Evolutionary conservation across 495 filamentous ascomycete genomes (phyloP).

Genomic region (Talaromyces liani): DNA sequence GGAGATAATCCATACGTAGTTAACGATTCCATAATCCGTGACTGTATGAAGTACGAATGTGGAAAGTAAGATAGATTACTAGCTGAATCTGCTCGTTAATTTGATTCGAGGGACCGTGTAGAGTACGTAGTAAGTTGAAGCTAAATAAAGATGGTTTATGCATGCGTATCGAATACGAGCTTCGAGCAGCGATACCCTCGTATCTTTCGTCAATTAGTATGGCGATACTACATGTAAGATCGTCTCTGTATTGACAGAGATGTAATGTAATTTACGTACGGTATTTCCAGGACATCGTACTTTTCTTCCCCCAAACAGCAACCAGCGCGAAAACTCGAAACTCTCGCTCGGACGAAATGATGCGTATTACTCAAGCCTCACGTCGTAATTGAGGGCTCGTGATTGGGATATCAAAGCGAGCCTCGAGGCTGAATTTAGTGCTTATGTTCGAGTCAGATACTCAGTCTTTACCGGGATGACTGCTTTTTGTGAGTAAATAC

Average conservation of each 20-base stretch:
- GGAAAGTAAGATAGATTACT: not conserved
- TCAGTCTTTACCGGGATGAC: no score
- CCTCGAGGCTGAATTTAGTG: not conserved
- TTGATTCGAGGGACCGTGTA: not conserved
- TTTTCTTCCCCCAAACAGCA: not conserved
- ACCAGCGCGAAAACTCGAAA: not conserved
- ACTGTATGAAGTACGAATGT: not conserved
- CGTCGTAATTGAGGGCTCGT: not conserved
- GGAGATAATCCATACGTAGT: not conserved
- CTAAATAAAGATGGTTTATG: not conserved
- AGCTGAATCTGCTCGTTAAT: not conserved
- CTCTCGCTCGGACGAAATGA: not conserved
- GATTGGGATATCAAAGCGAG: not conserved
- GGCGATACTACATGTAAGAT: not conserved
- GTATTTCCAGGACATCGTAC: not conserved
- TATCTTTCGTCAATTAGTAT: not conserved
- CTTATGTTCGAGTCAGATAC: not conserved
- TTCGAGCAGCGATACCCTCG: not conserved
- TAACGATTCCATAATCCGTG: not conserved
- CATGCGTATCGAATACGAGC: not conserved
- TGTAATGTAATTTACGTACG: not conserved
- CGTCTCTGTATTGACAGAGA: not conserved
- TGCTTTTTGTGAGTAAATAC: not conserved
- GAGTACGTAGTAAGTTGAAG: not conserved
- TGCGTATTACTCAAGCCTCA: not conserved